Base-by-base conservation (phyloP, 805 yeast species). In the Dipodascus geniculatus region DNA sequence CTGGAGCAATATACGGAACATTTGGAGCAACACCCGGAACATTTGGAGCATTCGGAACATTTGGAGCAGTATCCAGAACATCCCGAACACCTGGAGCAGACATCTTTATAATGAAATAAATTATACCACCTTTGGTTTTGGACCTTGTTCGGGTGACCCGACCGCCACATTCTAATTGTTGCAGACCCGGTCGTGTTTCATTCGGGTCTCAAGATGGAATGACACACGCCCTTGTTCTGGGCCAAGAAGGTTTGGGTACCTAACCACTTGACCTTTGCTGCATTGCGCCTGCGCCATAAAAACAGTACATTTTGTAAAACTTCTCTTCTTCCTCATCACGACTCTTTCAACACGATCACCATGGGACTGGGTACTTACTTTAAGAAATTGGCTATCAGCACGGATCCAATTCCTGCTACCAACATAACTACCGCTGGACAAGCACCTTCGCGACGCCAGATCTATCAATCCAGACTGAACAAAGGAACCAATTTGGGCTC, bases 401-500 rank as follows among this genome's bases (percentile, higher is more conserved):
- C 49, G n/a, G 51, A 44, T 42, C 51, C 50, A 14, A 58, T 53
- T 6, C 57, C 68, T 1, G 65, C 67, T 2, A 54, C 56, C 16
- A 63, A 67, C 4, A 63, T 66, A 2, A 63, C 67, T 9, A 56
- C 60, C 1, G 54, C 59, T 20, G 71, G 69, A 19, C 51, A 54
- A 17, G 59, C 68, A 11, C 74, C 76, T 8, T 65, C 69, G 14
- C 49, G 57, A 28, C 56, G 62, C 48, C 67, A 66, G 51, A 60
- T 71, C 42, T 58, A 56, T 54, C 66, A 64, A 48, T 56, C 58
- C 38, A 60, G 74, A 33, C 66, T 70, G 60, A 86, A 87, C 63
- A 81, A 78, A 63, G 98, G 96, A 3, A 95, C 87, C 31, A 90
- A 89, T 66, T 70, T 90, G 44, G 98, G 98, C 0, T 77, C 89